A percentile compares a stretch with the other conserved stretches of the same genome.
phyloP scores from a whole-genome alignment of 345 rosid genomes.

The Cardamine occulta region DNA sequence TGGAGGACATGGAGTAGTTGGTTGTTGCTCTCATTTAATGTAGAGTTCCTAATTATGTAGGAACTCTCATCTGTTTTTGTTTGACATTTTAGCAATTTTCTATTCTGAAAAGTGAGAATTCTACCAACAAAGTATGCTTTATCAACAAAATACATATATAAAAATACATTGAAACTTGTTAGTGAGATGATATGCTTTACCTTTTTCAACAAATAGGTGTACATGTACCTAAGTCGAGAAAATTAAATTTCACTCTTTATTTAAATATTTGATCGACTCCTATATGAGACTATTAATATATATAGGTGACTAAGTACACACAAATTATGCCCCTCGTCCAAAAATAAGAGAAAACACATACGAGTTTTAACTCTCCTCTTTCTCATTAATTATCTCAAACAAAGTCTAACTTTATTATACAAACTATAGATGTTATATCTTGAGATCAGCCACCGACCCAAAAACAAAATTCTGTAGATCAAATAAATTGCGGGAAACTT shows the following conservation, averaged over 20 bases:
- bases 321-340: background rate
- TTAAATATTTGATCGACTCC: background rate
- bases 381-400: background rate
- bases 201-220: background rate
- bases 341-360: background rate
- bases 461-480: background rate
- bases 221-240: background rate
- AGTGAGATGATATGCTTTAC: too few species aligned
- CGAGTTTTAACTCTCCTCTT: background rate
- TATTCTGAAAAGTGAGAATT: background rate
- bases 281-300: too few species aligned
- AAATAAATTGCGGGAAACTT: background rate
- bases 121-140: background rate
- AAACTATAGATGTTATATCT: background rate
- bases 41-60: slow-evolving; percentile 22
- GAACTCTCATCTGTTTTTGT: slow-evolving; percentile 2
- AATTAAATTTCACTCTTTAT: background rate
- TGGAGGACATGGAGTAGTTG: slow-evolving; percentile 15
- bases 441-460: background rate
- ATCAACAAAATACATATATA: too few species aligned
- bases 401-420: background rate
- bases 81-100: background rate
- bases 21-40: slow-evolving; percentile 35
- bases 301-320: background rate
- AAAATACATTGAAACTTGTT: too few species aligned